Evolutionary conservation across 805 yeast genomes (phyloP).

Genomic region (Wickerhamomyces bisporus): DNA sequence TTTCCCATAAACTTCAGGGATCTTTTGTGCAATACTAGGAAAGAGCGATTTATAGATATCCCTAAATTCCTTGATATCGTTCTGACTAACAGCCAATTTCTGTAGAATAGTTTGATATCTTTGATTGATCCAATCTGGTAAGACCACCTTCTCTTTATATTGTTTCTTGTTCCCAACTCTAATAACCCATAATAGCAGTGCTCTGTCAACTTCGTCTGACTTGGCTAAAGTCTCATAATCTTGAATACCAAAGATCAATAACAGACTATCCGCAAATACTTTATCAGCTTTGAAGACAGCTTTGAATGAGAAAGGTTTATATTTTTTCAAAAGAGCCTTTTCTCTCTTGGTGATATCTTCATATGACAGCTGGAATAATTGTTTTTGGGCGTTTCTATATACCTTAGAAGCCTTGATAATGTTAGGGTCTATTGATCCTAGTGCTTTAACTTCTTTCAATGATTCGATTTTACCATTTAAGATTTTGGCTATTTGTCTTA

Average conservation of each 20-base stretch:
- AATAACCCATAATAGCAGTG: slow-evolving; percentile 57
- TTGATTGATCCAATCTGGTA: slow-evolving; percentile 48
- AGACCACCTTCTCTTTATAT: slow-evolving; percentile 21
- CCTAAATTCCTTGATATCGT: slow-evolving; percentile 51
- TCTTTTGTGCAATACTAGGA: slow-evolving; percentile 39
- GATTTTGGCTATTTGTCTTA: slow-evolving; percentile 47
- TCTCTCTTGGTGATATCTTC: slow-evolving; percentile 45
- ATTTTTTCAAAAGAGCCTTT: slow-evolving; percentile 35
- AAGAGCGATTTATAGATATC: slow-evolving; percentile 49
- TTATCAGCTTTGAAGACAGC: slow-evolving; percentile 51
- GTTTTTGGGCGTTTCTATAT: slow-evolving; percentile 46
- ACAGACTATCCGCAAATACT: slow-evolving; percentile 46
- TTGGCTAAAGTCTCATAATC: slow-evolving; percentile 45
- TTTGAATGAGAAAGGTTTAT: slow-evolving; percentile 51
- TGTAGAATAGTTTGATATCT: slow-evolving; percentile 33
- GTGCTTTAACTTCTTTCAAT: slow-evolving; percentile 30
- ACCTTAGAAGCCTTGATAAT: slow-evolving; percentile 32
- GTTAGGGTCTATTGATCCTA: slow-evolving; percentile 15
- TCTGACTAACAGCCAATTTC: slow-evolving; percentile 38
- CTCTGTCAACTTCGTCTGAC: slow-evolving; percentile 49
- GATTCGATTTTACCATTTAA: slow-evolving; percentile 43
- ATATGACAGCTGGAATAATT: slow-evolving; percentile 38
- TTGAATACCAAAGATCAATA: slow-evolving; percentile 51
- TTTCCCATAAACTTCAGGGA: slow-evolving; percentile 53
- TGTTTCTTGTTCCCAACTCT: slow-evolving; percentile 45